Base-by-base conservation (phyloP, 768 basidiomycete genomes). In the Leccinum incarnatum region DNA sequence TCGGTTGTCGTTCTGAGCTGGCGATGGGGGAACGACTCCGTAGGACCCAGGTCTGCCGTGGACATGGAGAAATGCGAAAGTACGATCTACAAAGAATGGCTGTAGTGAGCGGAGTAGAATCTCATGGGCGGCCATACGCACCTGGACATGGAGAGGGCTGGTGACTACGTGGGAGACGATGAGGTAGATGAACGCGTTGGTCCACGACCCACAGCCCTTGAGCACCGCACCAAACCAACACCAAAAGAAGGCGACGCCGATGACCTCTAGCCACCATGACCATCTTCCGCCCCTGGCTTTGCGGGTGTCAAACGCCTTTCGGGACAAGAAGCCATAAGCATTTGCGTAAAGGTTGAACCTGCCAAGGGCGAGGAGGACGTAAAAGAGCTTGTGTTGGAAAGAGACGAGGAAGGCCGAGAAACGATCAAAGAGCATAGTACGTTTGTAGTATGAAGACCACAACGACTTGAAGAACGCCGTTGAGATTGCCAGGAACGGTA, bases 1-100 rank as follows among this genome's bases (percentile, higher is more conserved):
- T 99, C 97, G 48, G 92, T 89, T 0, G 97, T 98, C n/a, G 97
- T 99, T 51, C 97, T 89, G 66, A 99, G 77, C 72, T 99, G 97
- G 15, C 97, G 88, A 65, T 93, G 88, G 4, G 89, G 84, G 78
- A 98, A 98, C 0, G 93, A 95, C 70, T 99, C 97, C 29, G 77
- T 76, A 1, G 93, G 92, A 12, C 95, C 95, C 19, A 98, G 79
- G 69, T 98, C 96, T 9, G 79, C 88, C 2, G 95, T 95, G 12
- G 96, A 94, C 79, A 95, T 93, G 51, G 93, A 89, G 72, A 95
- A 99, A 77, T 99, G 97, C 8, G 97, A 99, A 27, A 98, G 84
- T 1, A 98, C 95, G 66, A 99, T 98, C 88, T 89, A 65, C 17
- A 25, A 30, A 48, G 45, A 32, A 46, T 19, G 36, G 2, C 8